Percentiles rank a stretch among this genome's conserved stretches.
Evolutionary conservation across 495 filamentous ascomycete genomes (phyloP).

Genomic region (Trichocladium uniseriatum): DNA sequence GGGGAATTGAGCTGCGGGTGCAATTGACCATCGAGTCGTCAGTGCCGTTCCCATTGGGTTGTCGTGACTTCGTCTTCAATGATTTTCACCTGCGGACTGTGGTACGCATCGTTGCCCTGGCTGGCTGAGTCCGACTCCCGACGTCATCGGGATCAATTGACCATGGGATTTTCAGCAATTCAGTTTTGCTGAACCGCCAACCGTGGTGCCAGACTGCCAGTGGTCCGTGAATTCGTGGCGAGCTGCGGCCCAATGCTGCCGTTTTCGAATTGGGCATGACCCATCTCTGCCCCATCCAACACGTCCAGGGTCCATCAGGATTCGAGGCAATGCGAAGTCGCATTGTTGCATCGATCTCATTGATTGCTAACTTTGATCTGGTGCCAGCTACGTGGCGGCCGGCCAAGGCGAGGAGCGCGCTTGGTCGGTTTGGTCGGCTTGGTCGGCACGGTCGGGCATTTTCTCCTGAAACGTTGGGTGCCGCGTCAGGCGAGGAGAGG

Average conservation of each 20-base stretch:
- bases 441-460: background rate
- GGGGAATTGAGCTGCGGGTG: too few species aligned
- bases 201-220: too few species aligned
- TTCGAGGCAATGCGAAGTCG: background rate
- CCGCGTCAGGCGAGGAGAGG: background rate
- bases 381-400: slow-evolving; percentile 12
- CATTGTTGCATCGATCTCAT: too few species aligned
- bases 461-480: slow-evolving; percentile 7
- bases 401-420: background rate
- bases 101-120: too few species aligned
- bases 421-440: too few species aligned
- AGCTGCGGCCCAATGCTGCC: background rate
- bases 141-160: background rate
- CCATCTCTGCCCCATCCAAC: too few species aligned
- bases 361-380: too few species aligned
- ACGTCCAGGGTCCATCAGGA: background rate
- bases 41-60: too few species aligned
- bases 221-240: slow-evolving; percentile 1
- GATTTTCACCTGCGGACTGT: too few species aligned
- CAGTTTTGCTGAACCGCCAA: too few species aligned
- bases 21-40: too few species aligned
- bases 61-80: too few species aligned
- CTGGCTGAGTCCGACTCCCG: background rate
- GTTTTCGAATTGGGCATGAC: background rate
- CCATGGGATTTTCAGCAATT: background rate